phyloP scores from a whole-genome alignment of 495 filamentous ascomycete species.

The Daldinia childiae region DNA sequence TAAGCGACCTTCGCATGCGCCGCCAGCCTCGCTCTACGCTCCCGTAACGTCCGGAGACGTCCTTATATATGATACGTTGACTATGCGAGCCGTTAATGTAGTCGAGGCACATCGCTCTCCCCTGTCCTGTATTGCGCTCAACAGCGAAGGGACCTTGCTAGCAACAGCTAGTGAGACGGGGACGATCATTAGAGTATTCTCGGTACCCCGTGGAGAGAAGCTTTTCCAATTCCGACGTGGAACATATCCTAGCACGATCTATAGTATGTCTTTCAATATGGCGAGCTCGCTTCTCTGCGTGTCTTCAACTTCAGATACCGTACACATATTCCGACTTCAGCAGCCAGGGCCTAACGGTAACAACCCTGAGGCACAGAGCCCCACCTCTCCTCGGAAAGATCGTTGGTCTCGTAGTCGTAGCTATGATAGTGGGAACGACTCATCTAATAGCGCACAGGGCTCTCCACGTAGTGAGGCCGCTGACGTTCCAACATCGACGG shows the following conservation, averaged over 20 bases:
- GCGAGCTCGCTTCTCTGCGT: slow-evolving; percentile 93
- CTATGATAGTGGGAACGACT: slow-evolving; percentile 60
- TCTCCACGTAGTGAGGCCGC: slow-evolving; percentile 56
- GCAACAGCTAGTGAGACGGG: slow-evolving; percentile 97
- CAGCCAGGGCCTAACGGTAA: slow-evolving; percentile 43
- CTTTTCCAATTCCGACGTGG: slow-evolving; percentile 95
- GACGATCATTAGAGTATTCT: slow-evolving; percentile 95
- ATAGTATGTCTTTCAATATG: slow-evolving; percentile 99
- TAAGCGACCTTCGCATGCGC: slow-evolving; percentile 82
- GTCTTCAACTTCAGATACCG: slow-evolving; percentile 93
- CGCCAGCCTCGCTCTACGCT: slow-evolving; percentile 76
- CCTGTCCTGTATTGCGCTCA: slow-evolving; percentile 86
- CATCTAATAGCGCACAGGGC: slow-evolving; percentile 52
- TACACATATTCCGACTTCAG: slow-evolving; percentile 90
- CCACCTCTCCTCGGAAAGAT: slow-evolving; percentile 54
- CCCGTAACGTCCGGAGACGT: slow-evolving; percentile 92
- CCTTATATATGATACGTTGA: slow-evolving; percentile 86
- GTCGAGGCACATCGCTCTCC: slow-evolving; percentile 95
- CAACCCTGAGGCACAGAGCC: slow-evolving; percentile 40
- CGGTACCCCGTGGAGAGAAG: slow-evolving; percentile 86
- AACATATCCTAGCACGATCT: slow-evolving; percentile 92
- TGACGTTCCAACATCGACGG: slow-evolving; percentile 48
- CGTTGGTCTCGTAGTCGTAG: slow-evolving; percentile 58
- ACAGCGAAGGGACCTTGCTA: slow-evolving; percentile 90
- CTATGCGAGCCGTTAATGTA: slow-evolving; percentile 89